Evolutionary conservation across 495 filamentous ascomycete genomes (phyloP).

Genomic region (Amphirosellinia nigrospora): DNA sequence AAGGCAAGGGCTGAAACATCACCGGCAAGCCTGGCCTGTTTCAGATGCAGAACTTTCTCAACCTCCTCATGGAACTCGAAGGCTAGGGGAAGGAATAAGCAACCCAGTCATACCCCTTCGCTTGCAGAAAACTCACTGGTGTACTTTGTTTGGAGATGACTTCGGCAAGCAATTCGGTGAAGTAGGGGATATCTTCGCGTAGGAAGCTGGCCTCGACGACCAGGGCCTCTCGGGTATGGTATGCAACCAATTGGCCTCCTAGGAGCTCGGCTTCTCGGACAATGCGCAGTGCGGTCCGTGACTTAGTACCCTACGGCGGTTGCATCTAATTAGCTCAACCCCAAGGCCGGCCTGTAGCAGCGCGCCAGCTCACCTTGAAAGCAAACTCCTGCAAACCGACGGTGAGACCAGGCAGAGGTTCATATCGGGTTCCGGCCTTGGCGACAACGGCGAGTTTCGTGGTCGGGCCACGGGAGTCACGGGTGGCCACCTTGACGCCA

Average conservation of each 20-base stretch:
- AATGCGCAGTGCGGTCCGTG: slow-evolving; percentile 87
- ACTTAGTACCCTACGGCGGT: slow-evolving; percentile 72
- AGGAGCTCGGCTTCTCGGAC: slow-evolving; percentile 93
- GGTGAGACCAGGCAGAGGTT: slow-evolving; percentile 85
- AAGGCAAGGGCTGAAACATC: slow-evolving; percentile 75
- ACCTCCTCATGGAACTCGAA: slow-evolving; percentile 90
- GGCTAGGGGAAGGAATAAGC: slow-evolving; percentile 54
- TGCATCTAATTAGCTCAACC: slow-evolving; percentile 58
- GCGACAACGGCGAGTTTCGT: slow-evolving; percentile 88
- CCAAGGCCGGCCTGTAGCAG: slow-evolving; percentile 23
- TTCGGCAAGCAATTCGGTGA: slow-evolving; percentile 92
- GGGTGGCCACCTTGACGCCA: slow-evolving; percentile 88
- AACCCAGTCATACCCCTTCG: slow-evolving; percentile 31
- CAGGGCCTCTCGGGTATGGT: slow-evolving; percentile 91
- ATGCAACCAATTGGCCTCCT: slow-evolving; percentile 80
- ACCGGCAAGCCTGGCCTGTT: slow-evolving; percentile 70
- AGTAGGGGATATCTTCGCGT: slow-evolving; percentile 94
- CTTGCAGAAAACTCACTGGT: slow-evolving; percentile 63
- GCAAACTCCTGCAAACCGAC: slow-evolving; percentile 91
- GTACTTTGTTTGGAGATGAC: slow-evolving; percentile 88
- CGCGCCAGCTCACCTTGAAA: slow-evolving; percentile 77
- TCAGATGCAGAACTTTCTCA: slow-evolving; percentile 68
- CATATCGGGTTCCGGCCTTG: slow-evolving; percentile 90
- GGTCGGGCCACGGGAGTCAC: slow-evolving; percentile 86
- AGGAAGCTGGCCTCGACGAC: slow-evolving; percentile 93